Percentiles rank a stretch among this genome's conserved stretches.
These are phyloP conservation scores for Podila verticillata DNA, from an alignment of 192 early-diverging fungal genomes.

Conservation along the genomic window DNA sequence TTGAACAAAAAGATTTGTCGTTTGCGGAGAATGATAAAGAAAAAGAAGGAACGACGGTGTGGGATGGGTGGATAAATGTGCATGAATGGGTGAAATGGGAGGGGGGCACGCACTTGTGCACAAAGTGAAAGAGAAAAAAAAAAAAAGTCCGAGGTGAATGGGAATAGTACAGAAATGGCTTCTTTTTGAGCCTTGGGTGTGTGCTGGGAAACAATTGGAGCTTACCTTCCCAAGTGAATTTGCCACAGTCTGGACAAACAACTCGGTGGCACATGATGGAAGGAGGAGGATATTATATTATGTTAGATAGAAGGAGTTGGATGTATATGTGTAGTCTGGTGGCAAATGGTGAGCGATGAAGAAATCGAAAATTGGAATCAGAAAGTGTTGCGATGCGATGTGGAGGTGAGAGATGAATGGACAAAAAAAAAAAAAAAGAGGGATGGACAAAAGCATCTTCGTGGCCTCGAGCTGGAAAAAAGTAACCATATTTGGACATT, in stretches of 20 bases:
- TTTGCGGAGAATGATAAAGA: no score
- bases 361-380: no score
- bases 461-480: constrained; percentile 2
- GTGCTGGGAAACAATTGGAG: neutral
- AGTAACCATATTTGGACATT: neutral
- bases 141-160: no score
- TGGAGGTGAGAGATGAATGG: neutral
- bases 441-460: neutral
- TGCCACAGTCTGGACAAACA: constrained; percentile 32
- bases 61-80: no score
- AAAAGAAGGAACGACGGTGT: neutral
- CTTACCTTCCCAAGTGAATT: constrained; percentile 49
- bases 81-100: no score
- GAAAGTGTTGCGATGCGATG: neutral
- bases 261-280: constrained; percentile 36
- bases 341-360: neutral
- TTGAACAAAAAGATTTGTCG: neutral
- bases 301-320: neutral
- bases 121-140: no score
- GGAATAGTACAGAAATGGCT: no score
- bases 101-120: no score
- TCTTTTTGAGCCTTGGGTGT: no score
- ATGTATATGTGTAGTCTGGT: neutral
- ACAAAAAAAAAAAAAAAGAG: constrained; percentile 3
- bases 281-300: no score